Conservation (phyloP, 805 yeast species). For the Candida morakotiae region DNA sequence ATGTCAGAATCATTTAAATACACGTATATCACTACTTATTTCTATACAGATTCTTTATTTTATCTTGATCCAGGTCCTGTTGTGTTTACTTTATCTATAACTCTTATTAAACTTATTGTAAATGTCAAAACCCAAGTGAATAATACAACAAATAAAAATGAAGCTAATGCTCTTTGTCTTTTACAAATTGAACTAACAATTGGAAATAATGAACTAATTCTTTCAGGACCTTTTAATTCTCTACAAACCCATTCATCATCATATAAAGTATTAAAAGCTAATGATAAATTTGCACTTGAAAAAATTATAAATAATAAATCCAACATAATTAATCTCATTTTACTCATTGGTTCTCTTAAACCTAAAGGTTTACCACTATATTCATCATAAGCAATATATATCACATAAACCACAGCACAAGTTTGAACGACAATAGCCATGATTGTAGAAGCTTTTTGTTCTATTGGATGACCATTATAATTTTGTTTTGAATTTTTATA, state of each 20-base stretch:
- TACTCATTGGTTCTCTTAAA: constrained; percentile 76
- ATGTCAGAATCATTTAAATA: too few relatives aligned
- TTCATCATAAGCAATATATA: constrained; percentile 86
- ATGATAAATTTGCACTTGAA: constrained; percentile 80
- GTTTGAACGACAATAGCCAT: constrained; percentile 89
- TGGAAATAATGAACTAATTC: constrained; percentile 21
- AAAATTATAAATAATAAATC: constrained; percentile 87
- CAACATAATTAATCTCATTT: constrained; percentile 73
- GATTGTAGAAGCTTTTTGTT: constrained; percentile 84
- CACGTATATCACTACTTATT: too few relatives aligned
- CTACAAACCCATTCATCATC: constrained; percentile 78
- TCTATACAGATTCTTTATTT: too few relatives aligned
- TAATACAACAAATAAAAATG: constrained; percentile 72
- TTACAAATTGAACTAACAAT: constrained; percentile 58
- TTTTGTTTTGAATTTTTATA: constrained; percentile 34
- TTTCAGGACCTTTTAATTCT: constrained; percentile 12
- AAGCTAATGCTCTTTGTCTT: constrained; percentile 72
- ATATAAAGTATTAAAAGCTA: constrained; percentile 78
- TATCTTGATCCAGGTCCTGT: constrained; percentile 6
- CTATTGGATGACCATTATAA: constrained; percentile 36
- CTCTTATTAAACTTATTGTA: constrained; percentile 75
- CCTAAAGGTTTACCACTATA: constrained; percentile 91
- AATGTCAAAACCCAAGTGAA: constrained; percentile 84
- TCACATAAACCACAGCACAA: constrained; percentile 69
- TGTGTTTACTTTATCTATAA: constrained; percentile 58